Evolutionary conservation across 768 basidiomycete species (phyloP).

Genomic region (Phanerochaete carnosa): DNA sequence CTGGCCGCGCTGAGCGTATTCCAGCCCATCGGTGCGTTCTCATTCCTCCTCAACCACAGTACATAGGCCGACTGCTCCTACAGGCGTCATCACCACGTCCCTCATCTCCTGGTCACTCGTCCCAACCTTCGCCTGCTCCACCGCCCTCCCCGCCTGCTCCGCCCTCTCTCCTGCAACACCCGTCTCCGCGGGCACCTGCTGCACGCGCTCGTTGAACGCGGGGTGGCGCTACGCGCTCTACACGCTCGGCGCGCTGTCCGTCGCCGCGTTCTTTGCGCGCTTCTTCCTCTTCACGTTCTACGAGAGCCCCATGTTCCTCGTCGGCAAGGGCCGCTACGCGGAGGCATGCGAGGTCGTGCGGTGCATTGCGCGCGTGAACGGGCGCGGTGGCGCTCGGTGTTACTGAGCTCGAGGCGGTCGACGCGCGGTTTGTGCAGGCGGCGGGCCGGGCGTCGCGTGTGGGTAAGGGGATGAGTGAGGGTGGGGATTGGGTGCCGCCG

Average conservation of each 20-base stretch:
- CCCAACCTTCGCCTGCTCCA: conserved; percentile 2
- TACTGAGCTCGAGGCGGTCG: background rate
- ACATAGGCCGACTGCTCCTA: conserved; percentile 15
- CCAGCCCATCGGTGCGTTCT: conserved; percentile 25
- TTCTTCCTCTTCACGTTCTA: conserved; percentile 56
- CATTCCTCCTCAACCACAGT: conserved; percentile 42
- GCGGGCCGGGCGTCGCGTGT: too few relatives aligned
- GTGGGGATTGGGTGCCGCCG: too few relatives aligned
- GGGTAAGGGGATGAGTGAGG: too few relatives aligned
- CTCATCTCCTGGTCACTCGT: background rate
- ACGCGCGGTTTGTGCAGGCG: background rate
- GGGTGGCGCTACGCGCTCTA: conserved; percentile 10
- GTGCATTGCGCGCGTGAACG: background rate
- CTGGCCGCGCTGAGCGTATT: conserved; percentile 8
- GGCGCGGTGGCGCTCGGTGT: background rate
- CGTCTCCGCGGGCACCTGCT: background rate
- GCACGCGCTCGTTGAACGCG: conserved; percentile 3
- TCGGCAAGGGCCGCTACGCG: conserved; percentile 52
- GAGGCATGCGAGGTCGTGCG: conserved; percentile 39
- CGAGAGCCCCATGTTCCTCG: conserved; percentile 60
- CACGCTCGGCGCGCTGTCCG: conserved; percentile 4
- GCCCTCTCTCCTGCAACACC: background rate
- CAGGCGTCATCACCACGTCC: conserved; percentile 4
- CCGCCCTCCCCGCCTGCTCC: conserved; percentile 6
- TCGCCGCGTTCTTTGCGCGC: conserved; percentile 42